Evolutionary conservation across 2,329 filamentous ascomycete genomes (phyloP).

Genomic region (Colletotrichum spaethianum): DNA sequence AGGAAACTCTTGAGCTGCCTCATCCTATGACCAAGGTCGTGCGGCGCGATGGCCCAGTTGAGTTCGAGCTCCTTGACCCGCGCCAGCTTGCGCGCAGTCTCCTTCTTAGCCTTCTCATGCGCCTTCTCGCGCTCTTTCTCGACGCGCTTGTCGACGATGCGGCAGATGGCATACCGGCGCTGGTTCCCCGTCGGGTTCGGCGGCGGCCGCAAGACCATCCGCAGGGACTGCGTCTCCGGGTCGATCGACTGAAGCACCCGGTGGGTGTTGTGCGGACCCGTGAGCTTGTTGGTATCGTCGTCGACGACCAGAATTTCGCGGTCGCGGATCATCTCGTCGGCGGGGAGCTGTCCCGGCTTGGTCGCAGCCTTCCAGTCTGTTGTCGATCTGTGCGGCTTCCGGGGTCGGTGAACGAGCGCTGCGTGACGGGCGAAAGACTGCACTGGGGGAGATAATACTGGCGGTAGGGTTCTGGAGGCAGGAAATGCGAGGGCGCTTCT

Average conservation of each 20-base stretch:
- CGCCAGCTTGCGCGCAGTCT: constrained; percentile 53
- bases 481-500: constrained; percentile 40
- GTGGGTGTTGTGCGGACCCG: constrained; percentile 55
- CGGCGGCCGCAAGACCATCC: constrained; percentile 51
- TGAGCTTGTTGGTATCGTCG: constrained; percentile 54
- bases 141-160: constrained; percentile 73
- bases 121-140: constrained; percentile 60
- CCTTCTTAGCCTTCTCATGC: constrained; percentile 59
- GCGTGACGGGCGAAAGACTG: constrained; percentile 24
- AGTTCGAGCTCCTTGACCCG: constrained; percentile 85
- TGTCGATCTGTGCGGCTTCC: constrained; percentile 10
- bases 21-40: constrained; percentile 83
- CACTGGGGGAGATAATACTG: not conserved
- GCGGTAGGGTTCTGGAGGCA: constrained; percentile 12
- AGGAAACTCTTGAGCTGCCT: constrained; percentile 79
- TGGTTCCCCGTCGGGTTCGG: constrained; percentile 44
- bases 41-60: constrained; percentile 85
- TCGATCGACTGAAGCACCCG: constrained; percentile 59
- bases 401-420: constrained; percentile 15
- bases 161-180: constrained; percentile 73
- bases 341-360: not conserved
- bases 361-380: not conserved
- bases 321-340: constrained; percentile 61
- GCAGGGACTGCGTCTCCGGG: constrained; percentile 54
- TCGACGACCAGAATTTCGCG: constrained; percentile 59